Evolutionary conservation across 192 early-diverging fungal species (phyloP).

Genomic region (Backusella mclennaniae): DNA sequence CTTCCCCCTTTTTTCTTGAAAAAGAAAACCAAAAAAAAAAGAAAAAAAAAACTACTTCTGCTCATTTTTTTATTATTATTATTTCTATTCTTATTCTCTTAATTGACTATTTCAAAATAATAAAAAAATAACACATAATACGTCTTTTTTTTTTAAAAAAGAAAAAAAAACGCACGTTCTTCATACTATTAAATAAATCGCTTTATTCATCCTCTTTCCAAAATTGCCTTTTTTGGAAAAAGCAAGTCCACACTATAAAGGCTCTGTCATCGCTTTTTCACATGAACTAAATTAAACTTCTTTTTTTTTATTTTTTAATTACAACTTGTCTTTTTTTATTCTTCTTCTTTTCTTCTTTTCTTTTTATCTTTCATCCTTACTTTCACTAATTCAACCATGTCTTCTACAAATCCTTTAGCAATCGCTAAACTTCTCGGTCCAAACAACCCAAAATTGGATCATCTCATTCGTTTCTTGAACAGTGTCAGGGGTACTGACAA

Average conservation of each 20-base stretch:
- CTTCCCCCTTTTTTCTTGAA: too few relatives aligned
- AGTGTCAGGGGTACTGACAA: constrained; percentile 66
- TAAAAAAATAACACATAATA: too few relatives aligned
- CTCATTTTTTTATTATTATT: too few relatives aligned
- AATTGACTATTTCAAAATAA: too few relatives aligned
- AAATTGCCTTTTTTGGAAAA: not conserved
- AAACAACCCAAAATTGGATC: constrained; percentile 65
- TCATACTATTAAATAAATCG: too few relatives aligned
- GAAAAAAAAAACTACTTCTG: too few relatives aligned
- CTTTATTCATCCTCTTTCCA: not conserved
- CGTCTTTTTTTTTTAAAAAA: too few relatives aligned
- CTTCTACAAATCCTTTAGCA: constrained; percentile 41
- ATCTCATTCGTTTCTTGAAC: constrained; percentile 59
- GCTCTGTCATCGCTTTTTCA: not conserved
- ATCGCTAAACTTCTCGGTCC: constrained; percentile 50
- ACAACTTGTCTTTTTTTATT: not conserved
- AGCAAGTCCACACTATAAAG: not conserved
- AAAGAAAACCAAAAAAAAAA: too few relatives aligned
- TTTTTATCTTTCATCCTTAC: not conserved
- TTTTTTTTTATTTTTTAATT: not conserved
- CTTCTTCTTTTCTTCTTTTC: not conserved
- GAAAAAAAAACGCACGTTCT: too few relatives aligned
- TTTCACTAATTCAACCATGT: not conserved
- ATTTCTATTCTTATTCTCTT: too few relatives aligned
- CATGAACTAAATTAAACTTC: not conserved